Percentiles rank a stretch among this genome's conserved stretches.
phyloP scores from a whole-genome alignment of 805 yeast species.

The Pichia scutulata region DNA sequence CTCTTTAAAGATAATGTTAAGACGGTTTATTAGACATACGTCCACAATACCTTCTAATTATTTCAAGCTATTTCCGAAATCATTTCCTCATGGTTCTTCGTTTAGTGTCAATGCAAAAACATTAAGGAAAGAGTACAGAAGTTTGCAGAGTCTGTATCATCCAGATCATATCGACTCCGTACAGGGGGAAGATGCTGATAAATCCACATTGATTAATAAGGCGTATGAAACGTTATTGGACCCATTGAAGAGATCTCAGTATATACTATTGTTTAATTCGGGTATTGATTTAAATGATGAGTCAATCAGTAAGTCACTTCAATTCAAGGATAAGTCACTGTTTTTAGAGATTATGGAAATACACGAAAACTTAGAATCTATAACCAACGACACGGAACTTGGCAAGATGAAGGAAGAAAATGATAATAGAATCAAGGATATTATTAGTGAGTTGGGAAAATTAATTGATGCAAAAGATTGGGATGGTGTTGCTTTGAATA shows the following conservation, averaged over 20 bases:
- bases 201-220: slow-evolving; percentile 54
- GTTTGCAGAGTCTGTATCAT: slow-evolving; percentile 65
- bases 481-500: slow-evolving; percentile 53
- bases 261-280: slow-evolving; percentile 37
- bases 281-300: slow-evolving; percentile 56
- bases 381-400: slow-evolving; percentile 51
- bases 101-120: slow-evolving; percentile 49
- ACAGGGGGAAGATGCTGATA: slow-evolving; percentile 11
- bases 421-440: slow-evolving; percentile 40
- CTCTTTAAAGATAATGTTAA: not conserved
- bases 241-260: slow-evolving; percentile 67
- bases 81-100: slow-evolving; percentile 48
- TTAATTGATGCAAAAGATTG: slow-evolving; percentile 44
- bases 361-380: slow-evolving; percentile 74
- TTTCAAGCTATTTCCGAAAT: slow-evolving; percentile 66
- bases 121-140: slow-evolving; percentile 68
- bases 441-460: slow-evolving; percentile 38
- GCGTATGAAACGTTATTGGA: slow-evolving; percentile 68
- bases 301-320: slow-evolving; percentile 35
- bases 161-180: slow-evolving; percentile 50
- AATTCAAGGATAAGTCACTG: slow-evolving; percentile 40
- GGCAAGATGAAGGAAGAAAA: slow-evolving; percentile 46
- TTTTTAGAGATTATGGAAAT: slow-evolving; percentile 75
- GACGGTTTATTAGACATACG: not conserved
- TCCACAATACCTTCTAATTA: slow-evolving; percentile 25